A percentile compares a stretch with the other conserved stretches of the same genome.
These are phyloP conservation scores for Cymbidium sinense DNA, from an alignment of 106 monocot species.

Conservation along the genomic window DNA sequence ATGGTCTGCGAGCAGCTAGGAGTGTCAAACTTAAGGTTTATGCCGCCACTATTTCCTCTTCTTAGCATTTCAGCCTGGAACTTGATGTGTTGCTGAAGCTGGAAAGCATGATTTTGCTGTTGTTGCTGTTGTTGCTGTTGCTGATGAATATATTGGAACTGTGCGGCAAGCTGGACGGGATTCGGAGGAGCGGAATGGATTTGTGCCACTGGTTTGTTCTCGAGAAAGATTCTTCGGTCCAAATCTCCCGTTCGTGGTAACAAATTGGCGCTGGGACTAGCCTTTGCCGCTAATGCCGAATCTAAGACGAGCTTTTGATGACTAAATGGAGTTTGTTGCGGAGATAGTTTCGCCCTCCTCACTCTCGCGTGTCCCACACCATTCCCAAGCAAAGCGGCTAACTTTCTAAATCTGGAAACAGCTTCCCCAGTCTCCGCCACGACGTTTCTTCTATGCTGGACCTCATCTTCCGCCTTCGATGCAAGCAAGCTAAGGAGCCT, in stretches of 20 bases:
- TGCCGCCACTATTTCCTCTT: slow-evolving; percentile 45
- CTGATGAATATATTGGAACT: slow-evolving; percentile 45
- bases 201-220: slow-evolving; percentile 8
- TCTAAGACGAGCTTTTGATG: slow-evolving; percentile 45
- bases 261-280: slow-evolving; percentile 9
- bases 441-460: slow-evolving; percentile 28
- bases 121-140: slow-evolving; percentile 54
- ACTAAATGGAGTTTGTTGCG: slow-evolving; percentile 13
- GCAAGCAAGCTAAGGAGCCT: slow-evolving; percentile 52
- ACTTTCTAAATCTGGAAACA: slow-evolving; percentile 62
- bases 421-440: slow-evolving; percentile 50
- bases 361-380: slow-evolving; percentile 66
- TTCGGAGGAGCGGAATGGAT: slow-evolving; percentile 18
- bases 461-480: slow-evolving; percentile 44
- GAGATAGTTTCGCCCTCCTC: slow-evolving; percentile 31
- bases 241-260: slow-evolving; percentile 9
- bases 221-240: slow-evolving; percentile 25
- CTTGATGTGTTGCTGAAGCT: slow-evolving; percentile 67
- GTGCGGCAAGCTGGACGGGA: slow-evolving; percentile 5
- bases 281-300: slow-evolving; percentile 10
- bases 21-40: slow-evolving; percentile 71
- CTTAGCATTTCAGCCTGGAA: slow-evolving; percentile 61
- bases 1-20: slow-evolving; percentile 61
- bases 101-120: slow-evolving; percentile 39
- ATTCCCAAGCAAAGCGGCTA: slow-evolving; percentile 52